These are phyloP conservation scores for Eucalyptus caleyi DNA, from an alignment of 345 rosid genomes.

Conservation along the genomic window DNA sequence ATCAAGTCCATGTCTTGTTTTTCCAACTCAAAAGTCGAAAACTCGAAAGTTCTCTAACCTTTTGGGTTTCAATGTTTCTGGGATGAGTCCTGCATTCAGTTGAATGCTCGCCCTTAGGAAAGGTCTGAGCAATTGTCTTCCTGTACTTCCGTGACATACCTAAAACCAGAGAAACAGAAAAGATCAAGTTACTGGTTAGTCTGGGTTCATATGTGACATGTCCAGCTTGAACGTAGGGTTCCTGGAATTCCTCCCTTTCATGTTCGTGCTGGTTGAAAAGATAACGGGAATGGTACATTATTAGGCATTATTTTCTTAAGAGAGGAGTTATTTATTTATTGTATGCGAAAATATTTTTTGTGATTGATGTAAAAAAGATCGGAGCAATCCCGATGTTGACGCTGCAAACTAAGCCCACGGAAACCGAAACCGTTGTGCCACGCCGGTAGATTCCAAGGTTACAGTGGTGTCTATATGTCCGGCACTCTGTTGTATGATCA, in stretches of 20 bases:
- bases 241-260: neutral
- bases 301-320: neutral
- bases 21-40: slow-evolving; percentile 44
- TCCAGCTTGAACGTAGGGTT: neutral
- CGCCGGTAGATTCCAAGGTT: slow-evolving; percentile 71
- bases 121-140: slow-evolving; percentile 62
- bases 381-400: slow-evolving; percentile 26
- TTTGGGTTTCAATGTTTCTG: slow-evolving; percentile 48
- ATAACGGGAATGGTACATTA: neutral
- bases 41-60: slow-evolving; percentile 59
- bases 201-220: neutral
- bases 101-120: slow-evolving; percentile 72
- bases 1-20: slow-evolving; percentile 66
- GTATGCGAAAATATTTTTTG: neutral
- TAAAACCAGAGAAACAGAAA: neutral
- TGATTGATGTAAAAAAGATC: neutral
- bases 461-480: slow-evolving; percentile 64
- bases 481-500: slow-evolving; percentile 30
- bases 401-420: slow-evolving; percentile 71
- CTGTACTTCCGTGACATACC: slow-evolving; percentile 55
- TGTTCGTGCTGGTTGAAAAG: neutral
- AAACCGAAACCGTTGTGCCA: slow-evolving; percentile 69
- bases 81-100: slow-evolving; percentile 59
- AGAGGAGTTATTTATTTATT: neutral
- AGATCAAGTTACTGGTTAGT: neutral